Conservation (phyloP, 257 asterid genomes). For the Leonotis leonurus region DNA sequence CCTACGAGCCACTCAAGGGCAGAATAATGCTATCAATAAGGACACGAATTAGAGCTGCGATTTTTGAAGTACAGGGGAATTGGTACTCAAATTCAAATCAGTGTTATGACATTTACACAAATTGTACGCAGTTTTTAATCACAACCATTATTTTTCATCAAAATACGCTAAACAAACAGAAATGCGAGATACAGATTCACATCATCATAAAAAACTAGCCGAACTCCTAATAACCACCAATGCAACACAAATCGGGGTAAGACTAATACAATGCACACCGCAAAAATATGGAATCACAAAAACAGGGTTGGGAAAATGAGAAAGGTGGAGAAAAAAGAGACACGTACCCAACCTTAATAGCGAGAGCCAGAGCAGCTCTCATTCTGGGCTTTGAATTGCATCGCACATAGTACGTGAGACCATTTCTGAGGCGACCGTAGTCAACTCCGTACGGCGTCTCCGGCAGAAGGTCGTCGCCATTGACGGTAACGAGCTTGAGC, state of each 20-base stretch:
- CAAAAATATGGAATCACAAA: neutral
- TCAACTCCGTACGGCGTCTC: conserved; percentile 69
- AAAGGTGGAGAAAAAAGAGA: neutral
- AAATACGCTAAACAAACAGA: too few relatives aligned
- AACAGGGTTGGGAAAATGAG: neutral
- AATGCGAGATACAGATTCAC: too few relatives aligned
- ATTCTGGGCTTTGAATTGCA: conserved; percentile 85
- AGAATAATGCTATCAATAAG: neutral
- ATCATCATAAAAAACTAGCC: too few relatives aligned
- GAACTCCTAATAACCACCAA: too few relatives aligned
- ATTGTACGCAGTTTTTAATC: too few relatives aligned
- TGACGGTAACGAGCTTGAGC: conserved; percentile 65
- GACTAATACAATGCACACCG: conserved; percentile 1
- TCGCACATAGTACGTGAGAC: conserved; percentile 83
- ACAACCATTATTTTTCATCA: too few relatives aligned
- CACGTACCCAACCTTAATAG: conserved; percentile 83
- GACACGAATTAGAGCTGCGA: neutral
- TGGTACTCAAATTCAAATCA: too few relatives aligned
- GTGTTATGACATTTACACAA: too few relatives aligned
- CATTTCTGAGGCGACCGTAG: conserved; percentile 76
- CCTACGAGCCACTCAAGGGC: neutral
- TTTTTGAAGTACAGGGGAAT: neutral
- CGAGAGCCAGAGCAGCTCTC: conserved; percentile 98
- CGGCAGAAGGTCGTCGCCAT: conserved; percentile 56
- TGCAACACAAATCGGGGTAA: neutral